These are phyloP conservation scores for Alternaria gansuensis DNA, from an alignment of 2,329 filamentous ascomycete species.

Conservation along the genomic window DNA sequence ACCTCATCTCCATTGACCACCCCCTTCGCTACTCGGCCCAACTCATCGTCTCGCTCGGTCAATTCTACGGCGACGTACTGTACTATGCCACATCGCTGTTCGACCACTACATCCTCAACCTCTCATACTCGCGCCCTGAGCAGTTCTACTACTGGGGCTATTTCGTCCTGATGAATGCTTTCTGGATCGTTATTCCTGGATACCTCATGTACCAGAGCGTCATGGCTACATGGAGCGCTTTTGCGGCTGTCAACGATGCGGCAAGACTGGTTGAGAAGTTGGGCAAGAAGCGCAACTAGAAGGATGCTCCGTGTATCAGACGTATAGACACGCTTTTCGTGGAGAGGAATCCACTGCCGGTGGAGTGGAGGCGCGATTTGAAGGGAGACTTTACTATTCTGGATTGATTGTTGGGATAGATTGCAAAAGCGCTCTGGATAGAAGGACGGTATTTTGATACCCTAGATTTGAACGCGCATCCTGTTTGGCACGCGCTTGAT, in stretches of 20 bases:
- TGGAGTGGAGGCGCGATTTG: constrained; percentile 1
- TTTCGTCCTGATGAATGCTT: constrained; percentile 71
- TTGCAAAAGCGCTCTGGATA: constrained; percentile 2
- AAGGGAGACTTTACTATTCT: not conserved
- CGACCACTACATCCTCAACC: constrained; percentile 64
- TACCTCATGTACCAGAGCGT: constrained; percentile 50
- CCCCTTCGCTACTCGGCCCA: constrained; percentile 68
- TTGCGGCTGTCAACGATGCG: constrained; percentile 48
- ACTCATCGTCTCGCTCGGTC: constrained; percentile 68
- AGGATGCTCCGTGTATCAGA: constrained; percentile 10
- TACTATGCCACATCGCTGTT: constrained; percentile 72
- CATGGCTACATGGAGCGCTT: constrained; percentile 45
- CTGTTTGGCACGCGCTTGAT: constrained; percentile 3
- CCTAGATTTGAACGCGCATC: constrained; percentile 10
- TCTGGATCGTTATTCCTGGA: constrained; percentile 70
- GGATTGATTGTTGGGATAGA: not conserved
- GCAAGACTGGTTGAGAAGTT: constrained; percentile 45
- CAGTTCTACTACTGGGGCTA: constrained; percentile 72
- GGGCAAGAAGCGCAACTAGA: constrained; percentile 44
- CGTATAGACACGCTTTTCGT: not conserved
- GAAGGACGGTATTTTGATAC: constrained; percentile 7
- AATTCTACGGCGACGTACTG: constrained; percentile 70
- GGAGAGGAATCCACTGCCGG: not conserved
- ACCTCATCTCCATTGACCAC: constrained; percentile 62
- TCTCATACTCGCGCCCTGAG: constrained; percentile 68